These are phyloP conservation scores for Auxenochlorella pyrenoidosa DNA, from an alignment of 139 green algal genomes.

Conservation along the genomic window DNA sequence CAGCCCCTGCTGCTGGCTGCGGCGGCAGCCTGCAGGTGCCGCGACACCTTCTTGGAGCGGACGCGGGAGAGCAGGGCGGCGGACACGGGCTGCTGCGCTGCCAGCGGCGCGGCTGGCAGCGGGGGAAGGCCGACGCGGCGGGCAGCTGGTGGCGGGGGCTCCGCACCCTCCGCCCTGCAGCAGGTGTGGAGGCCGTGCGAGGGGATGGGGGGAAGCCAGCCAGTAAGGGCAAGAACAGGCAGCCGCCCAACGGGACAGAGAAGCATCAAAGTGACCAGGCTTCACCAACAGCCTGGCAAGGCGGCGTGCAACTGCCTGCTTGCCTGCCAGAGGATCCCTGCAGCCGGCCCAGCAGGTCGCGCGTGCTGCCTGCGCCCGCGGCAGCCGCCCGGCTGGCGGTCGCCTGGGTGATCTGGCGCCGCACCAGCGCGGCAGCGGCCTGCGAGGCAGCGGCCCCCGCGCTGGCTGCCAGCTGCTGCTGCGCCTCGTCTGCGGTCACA, in stretches of 20 bases:
- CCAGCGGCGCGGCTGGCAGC: not conserved
- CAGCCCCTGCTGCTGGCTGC: not conserved
- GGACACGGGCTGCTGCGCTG: not conserved
- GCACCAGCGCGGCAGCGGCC: not conserved
- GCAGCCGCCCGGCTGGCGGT: not conserved
- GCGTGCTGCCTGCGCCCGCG: not conserved
- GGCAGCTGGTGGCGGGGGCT: not conserved
- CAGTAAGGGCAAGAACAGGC: too few species aligned
- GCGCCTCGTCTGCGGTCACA: not conserved
- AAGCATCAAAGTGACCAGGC: too few species aligned
- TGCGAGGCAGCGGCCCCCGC: not conserved
- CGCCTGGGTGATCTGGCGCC: not conserved
- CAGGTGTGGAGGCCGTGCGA: too few species aligned
- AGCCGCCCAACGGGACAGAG: too few species aligned
- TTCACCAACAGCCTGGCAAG: too few species aligned
- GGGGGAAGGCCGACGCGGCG: too few species aligned
- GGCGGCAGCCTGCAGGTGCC: not conserved
- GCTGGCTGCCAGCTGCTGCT: not conserved
- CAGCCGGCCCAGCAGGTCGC: conserved; percentile 9
- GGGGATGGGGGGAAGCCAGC: too few species aligned
- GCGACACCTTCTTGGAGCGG: not conserved
- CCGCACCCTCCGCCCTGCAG: not conserved
- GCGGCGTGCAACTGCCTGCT: too few species aligned
- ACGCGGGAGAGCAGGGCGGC: not conserved
- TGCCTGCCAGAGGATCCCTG: too few species aligned